These are phyloP conservation scores for Sedum album DNA, from an alignment of 164 flowering plant species.

Conservation along the genomic window DNA sequence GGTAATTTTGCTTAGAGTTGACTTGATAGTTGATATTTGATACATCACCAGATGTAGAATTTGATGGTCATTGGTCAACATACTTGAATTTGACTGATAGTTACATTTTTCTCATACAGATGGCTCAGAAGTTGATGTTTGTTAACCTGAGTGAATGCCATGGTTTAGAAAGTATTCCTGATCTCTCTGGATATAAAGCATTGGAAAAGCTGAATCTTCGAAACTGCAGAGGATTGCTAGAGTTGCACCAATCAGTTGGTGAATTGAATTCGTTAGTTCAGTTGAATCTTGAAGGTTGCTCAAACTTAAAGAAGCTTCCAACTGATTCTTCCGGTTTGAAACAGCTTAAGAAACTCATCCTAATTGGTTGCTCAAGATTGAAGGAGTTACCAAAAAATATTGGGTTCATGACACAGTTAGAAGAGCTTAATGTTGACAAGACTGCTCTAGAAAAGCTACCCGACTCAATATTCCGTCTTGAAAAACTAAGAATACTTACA, in stretches of 20 bases:
- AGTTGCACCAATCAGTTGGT: slow-evolving; percentile 29
- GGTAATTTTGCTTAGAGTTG: neutral
- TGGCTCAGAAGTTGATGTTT: slow-evolving; percentile 26
- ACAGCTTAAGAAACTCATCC: slow-evolving; percentile 26
- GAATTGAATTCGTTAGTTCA: slow-evolving; percentile 18
- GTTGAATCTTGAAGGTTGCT: slow-evolving; percentile 30
- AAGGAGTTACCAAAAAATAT: slow-evolving; percentile 28
- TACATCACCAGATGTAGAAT: neutral
- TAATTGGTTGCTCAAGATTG: slow-evolving; percentile 30
- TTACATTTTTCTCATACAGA: slow-evolving; percentile 18
- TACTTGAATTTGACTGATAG: neutral
- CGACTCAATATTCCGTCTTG: slow-evolving; percentile 25
- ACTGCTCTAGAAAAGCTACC: slow-evolving; percentile 32
- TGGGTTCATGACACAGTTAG: slow-evolving; percentile 26
- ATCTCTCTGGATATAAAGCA: slow-evolving; percentile 23
- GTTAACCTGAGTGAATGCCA: slow-evolving; percentile 29
- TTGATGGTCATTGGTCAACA: neutral
- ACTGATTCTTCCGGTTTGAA: slow-evolving; percentile 37
- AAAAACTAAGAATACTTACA: slow-evolving; percentile 29
- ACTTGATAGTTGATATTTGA: neutral
- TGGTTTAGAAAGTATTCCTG: slow-evolving; percentile 25
- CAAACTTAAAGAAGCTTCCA: slow-evolving; percentile 29
- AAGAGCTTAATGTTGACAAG: slow-evolving; percentile 25
- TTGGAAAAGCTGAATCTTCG: slow-evolving; percentile 34
- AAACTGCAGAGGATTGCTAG: slow-evolving; percentile 17